Evolutionary conservation across 169 alveolate genomes (phyloP).

Genomic region (Cryptosporidium baileyi): DNA sequence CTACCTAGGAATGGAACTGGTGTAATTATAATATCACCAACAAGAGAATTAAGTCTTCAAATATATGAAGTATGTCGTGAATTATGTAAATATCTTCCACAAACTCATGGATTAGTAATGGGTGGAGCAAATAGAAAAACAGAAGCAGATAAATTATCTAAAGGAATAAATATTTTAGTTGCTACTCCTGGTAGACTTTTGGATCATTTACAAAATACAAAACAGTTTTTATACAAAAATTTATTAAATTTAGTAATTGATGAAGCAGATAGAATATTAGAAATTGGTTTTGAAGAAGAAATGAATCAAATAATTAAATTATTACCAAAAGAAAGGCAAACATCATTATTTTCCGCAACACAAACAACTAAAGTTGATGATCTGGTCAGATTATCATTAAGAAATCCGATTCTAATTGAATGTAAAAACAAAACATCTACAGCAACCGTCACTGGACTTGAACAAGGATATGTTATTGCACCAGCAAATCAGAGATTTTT

Average conservation of each 20-base stretch:
- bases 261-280: conserved; percentile 98
- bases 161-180: conserved; percentile 94
- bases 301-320: conserved; percentile 94
- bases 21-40: conserved; percentile 92
- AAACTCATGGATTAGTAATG: conserved; percentile 96
- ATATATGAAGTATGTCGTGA: conserved; percentile 96
- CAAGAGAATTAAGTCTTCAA: conserved; percentile 97
- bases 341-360: conserved; percentile 98
- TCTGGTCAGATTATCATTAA: conserved; percentile 93
- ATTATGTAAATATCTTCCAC: conserved; percentile 90
- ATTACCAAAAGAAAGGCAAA: conserved; percentile 95
- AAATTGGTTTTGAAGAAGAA: conserved; percentile 99
- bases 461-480: conserved; percentile 97
- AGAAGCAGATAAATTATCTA: conserved; percentile 94
- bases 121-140: conserved; percentile 97
- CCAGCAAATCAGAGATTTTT: conserved; percentile 95
- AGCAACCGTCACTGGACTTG: conserved; percentile 94
- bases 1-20: conserved; percentile 94
- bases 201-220: conserved; percentile 98
- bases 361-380: conserved; percentile 96
- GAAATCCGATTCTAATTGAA: conserved; percentile 93
- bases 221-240: conserved; percentile 94
- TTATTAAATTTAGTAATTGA: conserved; percentile 94
- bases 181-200: conserved; percentile 99
- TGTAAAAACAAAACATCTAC: conserved; percentile 79